Base-by-base conservation (phyloP, 495 filamentous ascomycete genomes). In the Hamigera avellanea region DNA sequence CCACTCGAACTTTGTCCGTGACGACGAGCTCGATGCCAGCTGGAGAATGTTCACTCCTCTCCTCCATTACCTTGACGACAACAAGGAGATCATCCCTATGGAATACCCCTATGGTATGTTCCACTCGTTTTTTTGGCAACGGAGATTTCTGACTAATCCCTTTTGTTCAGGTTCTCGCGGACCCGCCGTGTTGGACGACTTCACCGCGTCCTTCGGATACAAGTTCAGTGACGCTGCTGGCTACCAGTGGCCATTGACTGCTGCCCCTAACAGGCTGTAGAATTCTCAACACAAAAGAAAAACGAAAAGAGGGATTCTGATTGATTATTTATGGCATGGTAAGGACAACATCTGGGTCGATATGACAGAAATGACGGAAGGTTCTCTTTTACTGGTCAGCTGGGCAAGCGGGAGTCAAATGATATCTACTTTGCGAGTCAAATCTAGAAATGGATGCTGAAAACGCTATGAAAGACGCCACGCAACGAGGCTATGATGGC, bases 31-130 rank as follows among this genome's bases (percentile, higher is more conserved):
- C 14, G 93, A 99, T 53, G 86, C 93, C 36, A 89, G 82, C 69
- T 99, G 93, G 93, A 86, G 87, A 55, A 93, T 99, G 59, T 99
- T 99, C 67, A 88, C 86, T 5, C 93, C 93, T 37, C 76, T 99
- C 26, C 69, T 99, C 50, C 93, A 96, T 64, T 99, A 99, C 64
- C 72, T 99, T 25, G 93, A 99, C 49, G 86, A 91, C 56, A 95
- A 95, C 67, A 89, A 91, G 69, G 93, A 99, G 65, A 96, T 99
- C 37, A 83, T 93, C 43, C 93, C 93, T 19, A 99, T 99, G 93
- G 93, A 95, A 57, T 99, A 99, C 67, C 89, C 93, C 33, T 99
- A 99, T 61, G 93, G 91, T 95, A 63, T 62, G 86, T 64, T 28
- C 23, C 19, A 12, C 14, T 2, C 14, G 0, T 33, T 27, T 27